These are phyloP conservation scores for Kuraishia floccosa DNA, from an alignment of 805 yeast species.

Conservation along the genomic window DNA sequence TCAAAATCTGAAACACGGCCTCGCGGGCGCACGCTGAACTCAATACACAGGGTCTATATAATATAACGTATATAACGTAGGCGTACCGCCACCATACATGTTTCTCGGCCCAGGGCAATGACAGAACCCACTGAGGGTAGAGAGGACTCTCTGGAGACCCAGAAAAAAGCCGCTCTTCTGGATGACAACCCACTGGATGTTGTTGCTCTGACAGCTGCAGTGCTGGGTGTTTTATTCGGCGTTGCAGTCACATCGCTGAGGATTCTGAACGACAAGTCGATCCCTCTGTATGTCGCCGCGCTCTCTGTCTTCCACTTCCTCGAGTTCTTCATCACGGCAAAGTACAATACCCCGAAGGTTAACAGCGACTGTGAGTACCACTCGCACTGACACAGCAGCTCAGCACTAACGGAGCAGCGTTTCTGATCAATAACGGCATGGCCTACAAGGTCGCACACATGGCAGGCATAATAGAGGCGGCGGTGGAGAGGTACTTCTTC, in stretches of 20 bases:
- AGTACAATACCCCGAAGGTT: slow-evolving; percentile 54
- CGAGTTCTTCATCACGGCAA: slow-evolving; percentile 76
- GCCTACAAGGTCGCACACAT: slow-evolving; percentile 48
- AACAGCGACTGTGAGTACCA: slow-evolving; percentile 36
- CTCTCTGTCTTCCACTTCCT: slow-evolving; percentile 63
- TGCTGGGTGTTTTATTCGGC: slow-evolving; percentile 33
- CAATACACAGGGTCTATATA: neutral
- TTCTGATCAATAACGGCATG: slow-evolving; percentile 50
- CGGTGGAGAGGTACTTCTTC: slow-evolving; percentile 26
- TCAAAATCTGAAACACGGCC: too few relatives aligned
- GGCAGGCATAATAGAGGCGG: slow-evolving; percentile 38
- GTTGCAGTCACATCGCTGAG: slow-evolving; percentile 18
- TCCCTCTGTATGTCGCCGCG: slow-evolving; percentile 37
- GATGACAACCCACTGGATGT: slow-evolving; percentile 27
- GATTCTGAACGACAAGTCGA: slow-evolving; percentile 16
- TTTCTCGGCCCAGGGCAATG: too few relatives aligned
- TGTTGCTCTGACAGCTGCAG: slow-evolving; percentile 30
- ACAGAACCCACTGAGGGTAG: too few relatives aligned
- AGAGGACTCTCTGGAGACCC: too few relatives aligned
- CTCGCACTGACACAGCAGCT: neutral
- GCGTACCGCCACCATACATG: too few relatives aligned
- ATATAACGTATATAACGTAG: neutral
- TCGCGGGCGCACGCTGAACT: too few relatives aligned
- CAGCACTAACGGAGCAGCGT: slow-evolving; percentile 19
- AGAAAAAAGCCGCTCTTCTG: too few relatives aligned